phyloP scores from a whole-genome alignment of 352 stramenopile genomes.

The Pythium pyrilobum region DNA sequence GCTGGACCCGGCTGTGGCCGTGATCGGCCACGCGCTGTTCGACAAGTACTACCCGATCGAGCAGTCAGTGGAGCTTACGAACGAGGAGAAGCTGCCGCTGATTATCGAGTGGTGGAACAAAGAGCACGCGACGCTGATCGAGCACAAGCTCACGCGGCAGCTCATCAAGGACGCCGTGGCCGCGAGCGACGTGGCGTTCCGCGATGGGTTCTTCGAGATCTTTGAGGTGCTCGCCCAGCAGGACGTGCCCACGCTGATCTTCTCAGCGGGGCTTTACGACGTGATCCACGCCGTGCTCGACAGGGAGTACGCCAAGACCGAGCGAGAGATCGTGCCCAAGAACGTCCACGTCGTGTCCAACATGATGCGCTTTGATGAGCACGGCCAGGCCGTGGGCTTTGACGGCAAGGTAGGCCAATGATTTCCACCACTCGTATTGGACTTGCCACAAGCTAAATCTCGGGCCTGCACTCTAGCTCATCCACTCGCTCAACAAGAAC shows the following conservation, averaged over 20 bases:
- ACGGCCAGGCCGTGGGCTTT: constrained; percentile 37
- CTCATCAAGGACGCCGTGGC: constrained; percentile 39
- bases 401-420: constrained; percentile 37
- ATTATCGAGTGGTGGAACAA: constrained; percentile 67
- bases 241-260: constrained; percentile 72
- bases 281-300: constrained; percentile 64
- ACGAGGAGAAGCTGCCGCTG: constrained; percentile 60
- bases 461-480: constrained; percentile 26
- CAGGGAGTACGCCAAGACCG: constrained; percentile 48
- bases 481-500: constrained; percentile 81
- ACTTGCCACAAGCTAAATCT: neutral
- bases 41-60: constrained; percentile 63
- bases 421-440: neutral
- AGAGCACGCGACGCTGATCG: constrained; percentile 46
- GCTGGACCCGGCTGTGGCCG: constrained; percentile 22
- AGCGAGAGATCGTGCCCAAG: constrained; percentile 18
- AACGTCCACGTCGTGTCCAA: constrained; percentile 83
- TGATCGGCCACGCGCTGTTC: constrained; percentile 42
- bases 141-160: constrained; percentile 40
- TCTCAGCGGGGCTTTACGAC: constrained; percentile 67
- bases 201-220: constrained; percentile 57
- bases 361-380: constrained; percentile 69
- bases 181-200: constrained; percentile 46
- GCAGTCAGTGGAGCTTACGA: constrained; percentile 44
- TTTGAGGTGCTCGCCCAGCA: constrained; percentile 42